Evolutionary conservation across 257 asterid genomes (phyloP), one percentile per base, ranked within the genome.

Genomic region (Solanum ahanhuiri): DNA sequence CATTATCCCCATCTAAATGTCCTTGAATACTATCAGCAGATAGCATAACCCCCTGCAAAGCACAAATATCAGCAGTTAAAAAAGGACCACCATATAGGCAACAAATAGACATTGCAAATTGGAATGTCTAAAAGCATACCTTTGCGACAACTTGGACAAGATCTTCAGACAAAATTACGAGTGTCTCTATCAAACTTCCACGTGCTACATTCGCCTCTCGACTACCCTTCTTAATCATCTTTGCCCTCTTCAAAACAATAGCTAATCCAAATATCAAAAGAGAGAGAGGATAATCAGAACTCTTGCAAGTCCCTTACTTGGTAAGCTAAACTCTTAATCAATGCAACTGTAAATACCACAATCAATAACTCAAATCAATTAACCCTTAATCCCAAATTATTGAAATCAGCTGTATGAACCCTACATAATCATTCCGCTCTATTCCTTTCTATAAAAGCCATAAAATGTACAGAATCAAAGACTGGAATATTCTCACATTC

Each of bases 81-180:
- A 64, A 14, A 17, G 51, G 77, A 72, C 35, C 83, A 31, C 15
- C 63, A 22, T 64, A 66, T 31, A 7, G 5, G 9, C 28, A 72
- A 12, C 31, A 18, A 28, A 81, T 31, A 70, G 41, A 86, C 85
- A 81, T 88, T 57, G 30, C 60, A 45, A 72, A 31, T 22, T 17
- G 22, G 67, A 66, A 90, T 14, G 86, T 58, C 84, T 37, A 31
- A 69, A 39, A 48, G 86, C 93, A 71, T 90, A 90, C 99, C 99
- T 93, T 94, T 69, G 94, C 98, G 87, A 96, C 96, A 88, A 96
- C 93, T 93, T 96, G 98, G 75, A 93, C 98, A 86, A 96, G 94
- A 90, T 95, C 94, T 84, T 95, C 95, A 0, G 95, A 90, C 69
- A 85, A 89, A 86, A 96, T 87, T 84, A 96, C 43, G 58, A 96